phyloP scores from a whole-genome alignment of 78 protist species.

The Bodo saltans region DNA sequence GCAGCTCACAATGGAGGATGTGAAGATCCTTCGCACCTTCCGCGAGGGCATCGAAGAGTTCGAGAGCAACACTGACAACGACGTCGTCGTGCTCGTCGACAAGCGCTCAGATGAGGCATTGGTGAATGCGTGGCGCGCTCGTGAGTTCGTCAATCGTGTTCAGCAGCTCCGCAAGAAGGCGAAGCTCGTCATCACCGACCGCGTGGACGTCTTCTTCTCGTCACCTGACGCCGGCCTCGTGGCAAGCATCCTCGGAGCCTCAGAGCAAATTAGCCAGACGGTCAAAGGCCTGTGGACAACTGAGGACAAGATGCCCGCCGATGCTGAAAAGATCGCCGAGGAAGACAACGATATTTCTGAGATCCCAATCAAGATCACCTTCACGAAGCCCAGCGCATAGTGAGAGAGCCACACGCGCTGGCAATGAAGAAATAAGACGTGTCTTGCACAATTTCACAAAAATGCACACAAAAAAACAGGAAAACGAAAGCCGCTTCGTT shows the following conservation, averaged over 20 bases:
- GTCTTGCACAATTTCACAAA: too few species aligned
- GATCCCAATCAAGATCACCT: neutral
- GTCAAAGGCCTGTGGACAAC: neutral
- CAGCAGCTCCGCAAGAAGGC: slow-evolving; percentile 87
- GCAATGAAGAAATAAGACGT: too few species aligned
- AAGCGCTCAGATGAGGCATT: slow-evolving; percentile 29
- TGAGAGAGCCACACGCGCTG: too few species aligned
- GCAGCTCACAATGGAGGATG: slow-evolving; percentile 6
- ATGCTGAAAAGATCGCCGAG: neutral
- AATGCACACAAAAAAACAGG: too few species aligned
- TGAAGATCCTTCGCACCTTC: slow-evolving; percentile 22
- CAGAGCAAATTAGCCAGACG: neutral
- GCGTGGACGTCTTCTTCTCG: slow-evolving; percentile 32
- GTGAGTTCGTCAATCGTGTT: slow-evolving; percentile 73
- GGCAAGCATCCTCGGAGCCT: neutral
- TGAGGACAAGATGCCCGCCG: neutral
- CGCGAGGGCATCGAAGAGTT: neutral
- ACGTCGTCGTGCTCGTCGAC: slow-evolving; percentile 63
- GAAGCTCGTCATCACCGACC: slow-evolving; percentile 38
- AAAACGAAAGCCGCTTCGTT: too few species aligned
- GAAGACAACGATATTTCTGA: neutral
- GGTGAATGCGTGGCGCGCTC: slow-evolving; percentile 59
- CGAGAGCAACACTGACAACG: slow-evolving; percentile 31
- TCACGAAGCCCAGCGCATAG: too few species aligned
- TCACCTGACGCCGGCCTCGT: neutral